Base-by-base conservation (phyloP, 768 basidiomycete genomes). In the Mrakia gelida region DNA sequence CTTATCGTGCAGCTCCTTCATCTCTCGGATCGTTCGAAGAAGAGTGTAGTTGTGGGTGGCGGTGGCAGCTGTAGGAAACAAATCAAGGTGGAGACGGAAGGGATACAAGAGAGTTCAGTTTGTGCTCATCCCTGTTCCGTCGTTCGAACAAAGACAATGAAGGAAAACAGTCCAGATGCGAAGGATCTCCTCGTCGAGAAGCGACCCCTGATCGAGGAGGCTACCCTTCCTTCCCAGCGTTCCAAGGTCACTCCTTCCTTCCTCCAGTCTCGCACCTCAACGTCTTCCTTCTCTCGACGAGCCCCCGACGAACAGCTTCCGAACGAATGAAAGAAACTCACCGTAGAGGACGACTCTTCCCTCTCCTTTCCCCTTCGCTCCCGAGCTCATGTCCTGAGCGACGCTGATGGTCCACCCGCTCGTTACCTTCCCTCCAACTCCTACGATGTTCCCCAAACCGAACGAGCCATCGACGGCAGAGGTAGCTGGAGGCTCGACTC, bases 31-130 rank as follows among this genome's bases (percentile, higher is more conserved):
- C 76, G 90, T 90, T 78, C 94, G 90, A 11, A 91, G 92, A 67
- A 95, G 89, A 59, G 94, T 95, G 71, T 94, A 87, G 86, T 93
- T 92, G 85, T 94, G 92, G 32, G 92, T 95, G 41, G 93, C 91
- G 30, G 94, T 94, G 93, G 86, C 61, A 30, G 65, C 75, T 63
- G 78, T 80, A 0, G 80, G 75, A 30, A 52, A 52, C 82, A 84
- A 84, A 79, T 81, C 68, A 75, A 77, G 26, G 73, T 59, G 70
- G 49, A 21, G 49, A 52, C 16, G 49, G 18, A 13, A 21, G 49
- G 49, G 18, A 52, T 52, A 52, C 16, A 52, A 21, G 15, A 81
- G 56, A 75, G 72, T 26, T 28, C 62, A 62, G 34, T 52, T 7
- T 11, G 1, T 11, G 30, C 28, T 61, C 28, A 16, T 28, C 13